Conservation (phyloP, 2,329 filamentous ascomycete species). For the Alternaria sp. region DNA sequence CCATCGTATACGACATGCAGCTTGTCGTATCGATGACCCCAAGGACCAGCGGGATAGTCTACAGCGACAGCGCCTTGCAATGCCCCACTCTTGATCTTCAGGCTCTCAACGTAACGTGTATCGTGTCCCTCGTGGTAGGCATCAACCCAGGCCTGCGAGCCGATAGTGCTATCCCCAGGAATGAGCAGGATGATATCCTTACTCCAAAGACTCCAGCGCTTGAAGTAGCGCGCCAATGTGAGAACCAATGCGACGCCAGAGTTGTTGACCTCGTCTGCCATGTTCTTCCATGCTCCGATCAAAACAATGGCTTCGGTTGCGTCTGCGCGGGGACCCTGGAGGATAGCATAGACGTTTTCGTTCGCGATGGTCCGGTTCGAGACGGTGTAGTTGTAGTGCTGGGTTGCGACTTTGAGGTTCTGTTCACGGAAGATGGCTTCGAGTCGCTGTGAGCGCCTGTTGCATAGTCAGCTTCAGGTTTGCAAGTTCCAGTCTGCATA, state of each 20-base stretch:
- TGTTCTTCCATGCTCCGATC: slow-evolving; percentile 87
- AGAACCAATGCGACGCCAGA: slow-evolving; percentile 88
- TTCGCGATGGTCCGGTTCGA: slow-evolving; percentile 77
- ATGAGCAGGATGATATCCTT: slow-evolving; percentile 97
- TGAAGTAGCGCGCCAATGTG: slow-evolving; percentile 92
- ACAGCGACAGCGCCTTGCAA: slow-evolving; percentile 93
- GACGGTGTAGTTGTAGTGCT: slow-evolving; percentile 85
- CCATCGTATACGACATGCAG: slow-evolving; percentile 95
- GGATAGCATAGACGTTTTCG: slow-evolving; percentile 91
- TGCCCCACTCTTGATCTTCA: slow-evolving; percentile 91
- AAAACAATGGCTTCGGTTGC: slow-evolving; percentile 97
- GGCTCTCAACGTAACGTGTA: slow-evolving; percentile 71
- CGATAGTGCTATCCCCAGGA: slow-evolving; percentile 85
- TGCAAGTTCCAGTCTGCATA: not conserved
- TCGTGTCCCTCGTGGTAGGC: slow-evolving; percentile 94
- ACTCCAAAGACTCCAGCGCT: slow-evolving; percentile 97
- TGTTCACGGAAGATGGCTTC: slow-evolving; percentile 77
- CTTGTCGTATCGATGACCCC: slow-evolving; percentile 82
- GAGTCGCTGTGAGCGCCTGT: slow-evolving; percentile 69
- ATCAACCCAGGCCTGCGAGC: slow-evolving; percentile 95
- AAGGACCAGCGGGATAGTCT: slow-evolving; percentile 76
- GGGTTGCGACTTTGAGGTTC: slow-evolving; percentile 85
- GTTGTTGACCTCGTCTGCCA: slow-evolving; percentile 78
- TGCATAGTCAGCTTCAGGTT: slow-evolving; percentile 48
- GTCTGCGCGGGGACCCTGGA: slow-evolving; percentile 92